phyloP scores from a whole-genome alignment of 169 alveolate genomes.

The Plasmodium falciparum region DNA sequence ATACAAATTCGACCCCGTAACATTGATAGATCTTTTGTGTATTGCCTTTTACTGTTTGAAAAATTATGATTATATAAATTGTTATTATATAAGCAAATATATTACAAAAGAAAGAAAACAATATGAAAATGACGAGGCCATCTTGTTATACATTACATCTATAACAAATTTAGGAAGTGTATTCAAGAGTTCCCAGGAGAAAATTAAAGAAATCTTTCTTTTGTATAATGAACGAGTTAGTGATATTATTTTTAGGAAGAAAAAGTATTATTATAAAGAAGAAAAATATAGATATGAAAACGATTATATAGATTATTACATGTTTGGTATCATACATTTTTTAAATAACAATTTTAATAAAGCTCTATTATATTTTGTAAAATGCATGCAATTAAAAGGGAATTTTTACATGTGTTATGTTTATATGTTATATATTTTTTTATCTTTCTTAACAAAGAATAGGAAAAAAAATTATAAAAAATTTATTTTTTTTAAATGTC shows the following conservation, averaged over 20 bases:
- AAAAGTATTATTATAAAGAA: slow-evolving; percentile 18
- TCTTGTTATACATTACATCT: slow-evolving; percentile 14
- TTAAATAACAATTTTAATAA: slow-evolving; percentile 13
- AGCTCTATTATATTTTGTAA: slow-evolving; percentile 5
- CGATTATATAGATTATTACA: slow-evolving; percentile 39
- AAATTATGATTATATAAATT: slow-evolving; percentile 23
- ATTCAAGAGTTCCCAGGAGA: slow-evolving; percentile 4
- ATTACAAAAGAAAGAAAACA: slow-evolving; percentile 7
- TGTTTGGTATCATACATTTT: slow-evolving; percentile 36
- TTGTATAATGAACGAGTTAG: slow-evolving; percentile 9
- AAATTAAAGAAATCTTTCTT: slow-evolving; percentile 22
- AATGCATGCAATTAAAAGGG: slow-evolving; percentile 5
- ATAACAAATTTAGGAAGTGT: slow-evolving; percentile 15
- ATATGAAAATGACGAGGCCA: slow-evolving; percentile 25
- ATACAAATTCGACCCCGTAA: too few relatives aligned
- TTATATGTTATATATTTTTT: slow-evolving; percentile 8
- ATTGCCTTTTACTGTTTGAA: slow-evolving; percentile 5
- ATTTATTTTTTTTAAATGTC: slow-evolving; percentile 18
- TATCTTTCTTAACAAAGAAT: background rate
- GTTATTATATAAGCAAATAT: slow-evolving; percentile 43
- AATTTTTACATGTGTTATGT: slow-evolving; percentile 27
- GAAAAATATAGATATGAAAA: background rate
- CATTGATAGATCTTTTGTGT: slow-evolving; percentile 21
- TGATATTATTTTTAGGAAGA: background rate
- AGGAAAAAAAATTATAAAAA: slow-evolving; percentile 3